These are phyloP conservation scores for Viola odorata DNA, from an alignment of 345 rosid genomes.

Conservation along the genomic window DNA sequence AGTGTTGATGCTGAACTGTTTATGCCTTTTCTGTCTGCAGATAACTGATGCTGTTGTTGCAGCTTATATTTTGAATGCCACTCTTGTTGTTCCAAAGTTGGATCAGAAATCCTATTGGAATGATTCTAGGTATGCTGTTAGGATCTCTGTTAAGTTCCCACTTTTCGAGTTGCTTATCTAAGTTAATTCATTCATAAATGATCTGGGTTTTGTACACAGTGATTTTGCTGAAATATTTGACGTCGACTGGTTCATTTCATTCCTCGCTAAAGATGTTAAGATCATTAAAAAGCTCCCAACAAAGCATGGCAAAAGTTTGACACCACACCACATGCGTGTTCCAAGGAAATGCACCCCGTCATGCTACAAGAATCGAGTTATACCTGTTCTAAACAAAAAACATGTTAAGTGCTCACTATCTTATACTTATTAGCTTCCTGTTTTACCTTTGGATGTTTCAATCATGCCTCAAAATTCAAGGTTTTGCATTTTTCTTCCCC, in stretches of 20 bases:
- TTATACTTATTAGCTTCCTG: too few relatives aligned
- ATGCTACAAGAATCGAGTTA: constrained; percentile 46
- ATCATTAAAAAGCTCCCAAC: constrained; percentile 65
- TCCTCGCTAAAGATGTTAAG: constrained; percentile 54
- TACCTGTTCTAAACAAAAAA: constrained; percentile 48
- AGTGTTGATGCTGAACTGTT: constrained; percentile 2
- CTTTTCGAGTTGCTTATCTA: constrained; percentile 9
- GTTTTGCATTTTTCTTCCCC: background rate
- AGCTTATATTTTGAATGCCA: constrained; percentile 88
- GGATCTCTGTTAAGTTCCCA: background rate
- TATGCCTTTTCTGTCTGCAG: constrained; percentile 31
- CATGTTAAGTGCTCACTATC: constrained; percentile 33
- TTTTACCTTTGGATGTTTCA: too few relatives aligned
- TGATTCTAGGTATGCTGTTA: constrained; percentile 56
- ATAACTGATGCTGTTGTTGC: constrained; percentile 87
- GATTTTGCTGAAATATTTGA: constrained; percentile 74
- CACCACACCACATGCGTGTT: constrained; percentile 59
- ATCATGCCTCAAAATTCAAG: background rate
- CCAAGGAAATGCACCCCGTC: constrained; percentile 79
- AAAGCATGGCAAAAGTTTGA: constrained; percentile 41
- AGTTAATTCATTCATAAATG: constrained; percentile 9
- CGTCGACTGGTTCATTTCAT: constrained; percentile 72
- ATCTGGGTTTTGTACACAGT: constrained; percentile 44
- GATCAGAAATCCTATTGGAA: constrained; percentile 92
- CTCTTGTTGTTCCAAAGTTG: constrained; percentile 80